Conservation (phyloP, 441 rosid species). For the Kokia cookei region DNA sequence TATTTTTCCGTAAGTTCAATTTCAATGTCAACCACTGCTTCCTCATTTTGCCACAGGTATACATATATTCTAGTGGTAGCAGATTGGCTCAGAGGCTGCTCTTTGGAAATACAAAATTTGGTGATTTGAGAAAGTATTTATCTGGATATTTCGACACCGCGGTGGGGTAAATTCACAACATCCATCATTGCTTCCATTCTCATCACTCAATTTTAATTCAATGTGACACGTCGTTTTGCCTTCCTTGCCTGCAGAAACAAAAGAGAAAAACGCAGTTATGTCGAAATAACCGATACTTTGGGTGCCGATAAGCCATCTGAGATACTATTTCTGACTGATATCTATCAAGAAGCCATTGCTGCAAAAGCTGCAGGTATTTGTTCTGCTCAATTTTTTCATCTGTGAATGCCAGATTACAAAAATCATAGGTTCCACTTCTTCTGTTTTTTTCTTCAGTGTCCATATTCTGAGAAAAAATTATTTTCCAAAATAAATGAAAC, state of each 20-base stretch:
- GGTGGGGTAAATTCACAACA: constrained; percentile 52
- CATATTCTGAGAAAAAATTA: neutral
- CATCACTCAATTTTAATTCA: neutral
- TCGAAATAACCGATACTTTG: constrained; percentile 62
- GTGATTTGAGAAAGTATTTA: constrained; percentile 78
- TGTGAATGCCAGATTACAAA: neutral
- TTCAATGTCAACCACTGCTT: neutral
- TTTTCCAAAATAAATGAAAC: neutral
- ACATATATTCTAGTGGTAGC: constrained; percentile 96
- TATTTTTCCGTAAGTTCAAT: neutral
- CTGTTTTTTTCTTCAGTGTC: neutral
- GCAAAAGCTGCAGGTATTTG: constrained; percentile 80
- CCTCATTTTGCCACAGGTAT: constrained; percentile 41
- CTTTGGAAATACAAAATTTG: constrained; percentile 72
- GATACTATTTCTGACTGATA: constrained; percentile 74
- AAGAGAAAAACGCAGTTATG: constrained; percentile 66
- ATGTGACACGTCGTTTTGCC: neutral
- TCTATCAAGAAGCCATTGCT: constrained; percentile 85
- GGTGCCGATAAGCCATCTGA: constrained; percentile 84
- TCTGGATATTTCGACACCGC: constrained; percentile 86
- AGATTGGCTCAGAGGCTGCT: constrained; percentile 89
- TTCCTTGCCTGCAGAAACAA: constrained; percentile 56
- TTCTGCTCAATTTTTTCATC: neutral
- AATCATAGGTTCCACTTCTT: neutral
- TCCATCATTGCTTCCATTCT: neutral